Conservation (phyloP, 129 eudicot genomes). For the Flaveria bidentis region DNA sequence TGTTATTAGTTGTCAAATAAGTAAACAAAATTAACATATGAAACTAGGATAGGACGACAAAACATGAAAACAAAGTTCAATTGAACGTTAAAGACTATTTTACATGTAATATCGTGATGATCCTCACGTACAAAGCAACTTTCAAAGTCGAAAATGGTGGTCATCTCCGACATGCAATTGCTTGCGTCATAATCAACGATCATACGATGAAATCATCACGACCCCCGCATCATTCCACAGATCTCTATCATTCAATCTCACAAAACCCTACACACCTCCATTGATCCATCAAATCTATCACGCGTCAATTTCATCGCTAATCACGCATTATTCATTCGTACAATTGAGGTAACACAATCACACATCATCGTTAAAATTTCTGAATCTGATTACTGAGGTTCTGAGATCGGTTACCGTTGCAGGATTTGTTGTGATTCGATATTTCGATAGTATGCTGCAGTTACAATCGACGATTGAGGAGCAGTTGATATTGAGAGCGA, state of each 20-base stretch:
- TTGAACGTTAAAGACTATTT: neutral
- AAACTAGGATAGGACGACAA: too few relatives aligned
- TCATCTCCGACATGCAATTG: conserved; percentile 34
- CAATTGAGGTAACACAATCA: neutral
- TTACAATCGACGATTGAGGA: conserved; percentile 83
- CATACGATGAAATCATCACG: conserved; percentile 21
- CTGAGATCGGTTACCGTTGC: conserved; percentile 6
- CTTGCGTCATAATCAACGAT: conserved; percentile 32
- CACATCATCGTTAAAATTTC: neutral
- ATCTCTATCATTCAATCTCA: conserved; percentile 29
- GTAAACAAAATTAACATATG: too few relatives aligned
- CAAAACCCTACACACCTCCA: conserved; percentile 39
- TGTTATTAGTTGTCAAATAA: too few relatives aligned
- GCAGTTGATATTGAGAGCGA: conserved; percentile 81
- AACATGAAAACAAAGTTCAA: too few relatives aligned
- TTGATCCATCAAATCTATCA: conserved; percentile 27
- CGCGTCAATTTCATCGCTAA: conserved; percentile 1
- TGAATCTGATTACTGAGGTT: neutral
- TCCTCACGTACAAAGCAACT: conserved; percentile 13
- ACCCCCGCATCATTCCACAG: conserved; percentile 15
- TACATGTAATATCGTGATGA: neutral
- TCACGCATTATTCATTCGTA: neutral
- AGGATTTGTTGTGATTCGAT: conserved; percentile 24
- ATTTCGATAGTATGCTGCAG: conserved; percentile 57
- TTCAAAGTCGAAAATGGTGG: conserved; percentile 22